Percentiles rank a stretch among this genome's conserved stretches.
Conservation (phyloP, 179 eudicot species). For the Heliamphora pulchella region DNA sequence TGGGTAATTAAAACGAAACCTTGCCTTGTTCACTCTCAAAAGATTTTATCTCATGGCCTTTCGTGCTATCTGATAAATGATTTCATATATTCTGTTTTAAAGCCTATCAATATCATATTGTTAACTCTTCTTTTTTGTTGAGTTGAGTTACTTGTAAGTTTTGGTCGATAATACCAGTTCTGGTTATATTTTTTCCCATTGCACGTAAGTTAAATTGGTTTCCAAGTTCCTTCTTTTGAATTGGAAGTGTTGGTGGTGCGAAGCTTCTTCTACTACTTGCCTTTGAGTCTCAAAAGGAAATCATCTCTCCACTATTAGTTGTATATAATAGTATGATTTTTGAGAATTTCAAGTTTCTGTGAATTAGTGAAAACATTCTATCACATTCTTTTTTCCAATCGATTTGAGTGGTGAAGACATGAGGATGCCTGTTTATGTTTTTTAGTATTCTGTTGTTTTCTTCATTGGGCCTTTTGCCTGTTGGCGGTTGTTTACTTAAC, state of each 20-base stretch:
- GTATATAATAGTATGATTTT: background rate
- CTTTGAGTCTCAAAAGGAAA: background rate
- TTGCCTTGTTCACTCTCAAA: background rate
- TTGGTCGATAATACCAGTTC: background rate
- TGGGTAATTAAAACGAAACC: background rate
- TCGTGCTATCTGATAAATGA: conserved; percentile 1
- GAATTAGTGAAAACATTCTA: background rate
- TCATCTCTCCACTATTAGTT: background rate
- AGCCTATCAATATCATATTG: background rate
- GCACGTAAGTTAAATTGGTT: background rate
- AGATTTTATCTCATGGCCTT: background rate
- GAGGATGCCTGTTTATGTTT: background rate
- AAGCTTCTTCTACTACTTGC: background rate
- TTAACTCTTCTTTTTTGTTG: background rate
- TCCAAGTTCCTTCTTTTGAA: background rate
- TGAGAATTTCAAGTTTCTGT: background rate
- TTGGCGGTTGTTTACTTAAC: background rate
- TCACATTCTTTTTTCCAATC: background rate
- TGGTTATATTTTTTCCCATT: background rate
- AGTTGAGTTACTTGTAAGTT: background rate
- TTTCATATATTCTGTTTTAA: background rate
- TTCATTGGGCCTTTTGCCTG: background rate
- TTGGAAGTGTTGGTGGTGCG: background rate
- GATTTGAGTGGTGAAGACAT: background rate
- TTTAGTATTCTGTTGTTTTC: no score